Base-by-base conservation (phyloP, 257 asterid genomes). In the Scutellaria barbata region DNA sequence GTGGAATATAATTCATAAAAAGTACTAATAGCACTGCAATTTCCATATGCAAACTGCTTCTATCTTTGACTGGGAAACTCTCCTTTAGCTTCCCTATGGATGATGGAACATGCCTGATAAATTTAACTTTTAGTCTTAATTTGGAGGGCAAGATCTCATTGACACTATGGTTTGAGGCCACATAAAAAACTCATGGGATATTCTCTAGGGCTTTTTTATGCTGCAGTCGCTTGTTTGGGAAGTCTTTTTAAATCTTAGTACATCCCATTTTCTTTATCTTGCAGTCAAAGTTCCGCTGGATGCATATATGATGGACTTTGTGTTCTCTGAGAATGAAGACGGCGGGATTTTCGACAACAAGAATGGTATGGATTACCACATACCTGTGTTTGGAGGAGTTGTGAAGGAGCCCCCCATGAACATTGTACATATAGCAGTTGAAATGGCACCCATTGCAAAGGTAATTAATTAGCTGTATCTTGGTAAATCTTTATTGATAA, bases 401-500 rank as follows among this genome's bases (percentile, higher is more conserved):
- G 80, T 71, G 45, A 88, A 87, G 82, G 99, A 95, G 83, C 92
- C 98, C 64, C 97, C 97, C 0, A 77, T 92, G 95, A 95, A 95
- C 76, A 88, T 95, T 80, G 97, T 95, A 61, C 99, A 95, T 80
- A 81, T 95, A 81, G 83, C 97, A 45, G 95, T 92, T 46, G 99
- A 95, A 86, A 92, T 95, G 99, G 99, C 99, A 5, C 98, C 99
- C 66, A 88, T 95, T 81, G 98, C 99, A 22, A 95, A 95, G 99
- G 99, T 88, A 81, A 62, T 63, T 88, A 81, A 62, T 63, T 55
- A 74, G 66, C 53, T 53, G 25, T 66, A 66, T 35, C 8, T 66
- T 41, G 40, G 59, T 56, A 51, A 64, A 5, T 37, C 50, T 37
- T 54, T 72, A 58, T 17, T 25, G 58, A 10, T 53, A 55, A 37